These are phyloP conservation scores for Ensete glaucum DNA, from an alignment of 176 grass and related monocot species.

Conservation along the genomic window DNA sequence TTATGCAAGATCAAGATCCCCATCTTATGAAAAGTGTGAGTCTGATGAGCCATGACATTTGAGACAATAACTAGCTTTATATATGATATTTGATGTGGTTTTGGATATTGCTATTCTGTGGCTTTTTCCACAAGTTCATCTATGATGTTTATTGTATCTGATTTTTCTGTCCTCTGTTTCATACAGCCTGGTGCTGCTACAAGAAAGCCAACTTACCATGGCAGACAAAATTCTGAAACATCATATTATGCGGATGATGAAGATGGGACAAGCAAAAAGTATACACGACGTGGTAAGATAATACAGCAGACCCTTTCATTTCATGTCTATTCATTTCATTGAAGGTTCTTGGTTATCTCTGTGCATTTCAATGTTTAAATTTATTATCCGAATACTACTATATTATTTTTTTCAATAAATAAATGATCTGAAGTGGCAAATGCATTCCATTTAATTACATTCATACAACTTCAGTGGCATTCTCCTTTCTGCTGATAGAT, in stretches of 20 bases:
- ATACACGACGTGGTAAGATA: slow-evolving; percentile 74
- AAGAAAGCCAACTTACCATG: slow-evolving; percentile 65
- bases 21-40: slow-evolving; percentile 70
- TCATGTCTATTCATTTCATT: neutral
- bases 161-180: slow-evolving; percentile 21
- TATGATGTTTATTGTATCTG: neutral
- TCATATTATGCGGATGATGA: slow-evolving; percentile 98
- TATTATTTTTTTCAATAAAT: neutral
- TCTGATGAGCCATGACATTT: slow-evolving; percentile 38
- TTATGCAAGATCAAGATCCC: slow-evolving; percentile 50
- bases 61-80: neutral
- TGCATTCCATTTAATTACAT: neutral
- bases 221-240: slow-evolving; percentile 81
- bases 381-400: neutral
- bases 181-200: slow-evolving; percentile 75
- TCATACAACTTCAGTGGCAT: neutral
- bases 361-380: neutral
- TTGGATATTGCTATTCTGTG: neutral
- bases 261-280: slow-evolving; percentile 86
- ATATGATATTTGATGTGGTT: neutral
- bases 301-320: neutral
- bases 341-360: neutral
- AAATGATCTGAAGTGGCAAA: neutral
- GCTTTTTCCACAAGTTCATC: neutral
- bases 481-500: neutral